Conservation (phyloP, 495 filamentous ascomycete genomes). For the Hypoxylon perforatum region DNA sequence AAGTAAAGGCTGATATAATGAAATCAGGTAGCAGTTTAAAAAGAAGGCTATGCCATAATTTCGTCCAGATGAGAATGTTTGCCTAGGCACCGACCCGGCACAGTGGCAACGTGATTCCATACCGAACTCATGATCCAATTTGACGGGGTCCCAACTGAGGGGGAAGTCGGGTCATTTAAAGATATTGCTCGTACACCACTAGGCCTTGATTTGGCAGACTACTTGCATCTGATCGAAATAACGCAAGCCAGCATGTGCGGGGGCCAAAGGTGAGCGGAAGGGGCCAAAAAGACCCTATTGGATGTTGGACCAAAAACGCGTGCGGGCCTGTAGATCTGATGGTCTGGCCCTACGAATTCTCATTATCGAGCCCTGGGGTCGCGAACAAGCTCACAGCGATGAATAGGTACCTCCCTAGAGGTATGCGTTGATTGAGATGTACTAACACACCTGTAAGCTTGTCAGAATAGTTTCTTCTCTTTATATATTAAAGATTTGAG, state of each 20-base stretch:
- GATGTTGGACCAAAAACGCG: not conserved
- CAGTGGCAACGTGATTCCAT: conserved; percentile 9
- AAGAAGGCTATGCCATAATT: conserved; percentile 8
- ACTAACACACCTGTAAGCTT: not conserved
- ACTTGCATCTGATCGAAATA: conserved; percentile 28
- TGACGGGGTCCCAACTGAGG: conserved; percentile 1
- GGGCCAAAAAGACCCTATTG: conserved; percentile 4
- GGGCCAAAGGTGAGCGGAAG: not conserved
- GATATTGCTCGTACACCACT: conserved; percentile 35
- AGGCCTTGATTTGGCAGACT: conserved; percentile 22
- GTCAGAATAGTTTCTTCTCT: not conserved
- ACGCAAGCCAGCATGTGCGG: conserved; percentile 29
- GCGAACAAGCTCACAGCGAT: too few species aligned
- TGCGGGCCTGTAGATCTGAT: conserved; percentile 29
- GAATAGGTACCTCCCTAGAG: too few species aligned
- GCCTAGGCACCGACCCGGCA: conserved; percentile 19
- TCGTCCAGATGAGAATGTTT: conserved; percentile 28
- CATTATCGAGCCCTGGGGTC: too few species aligned
- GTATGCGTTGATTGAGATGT: too few species aligned
- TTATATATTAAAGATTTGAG: not conserved
- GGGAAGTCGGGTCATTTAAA: conserved; percentile 33
- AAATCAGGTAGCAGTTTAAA: conserved; percentile 8
- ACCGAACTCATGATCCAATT: conserved; percentile 11
- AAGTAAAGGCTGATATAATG: not conserved
- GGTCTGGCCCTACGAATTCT: conserved; percentile 12